These are phyloP conservation scores for Kuraishia capsulata DNA, from an alignment of 805 yeast genomes.

Conservation along the genomic window DNA sequence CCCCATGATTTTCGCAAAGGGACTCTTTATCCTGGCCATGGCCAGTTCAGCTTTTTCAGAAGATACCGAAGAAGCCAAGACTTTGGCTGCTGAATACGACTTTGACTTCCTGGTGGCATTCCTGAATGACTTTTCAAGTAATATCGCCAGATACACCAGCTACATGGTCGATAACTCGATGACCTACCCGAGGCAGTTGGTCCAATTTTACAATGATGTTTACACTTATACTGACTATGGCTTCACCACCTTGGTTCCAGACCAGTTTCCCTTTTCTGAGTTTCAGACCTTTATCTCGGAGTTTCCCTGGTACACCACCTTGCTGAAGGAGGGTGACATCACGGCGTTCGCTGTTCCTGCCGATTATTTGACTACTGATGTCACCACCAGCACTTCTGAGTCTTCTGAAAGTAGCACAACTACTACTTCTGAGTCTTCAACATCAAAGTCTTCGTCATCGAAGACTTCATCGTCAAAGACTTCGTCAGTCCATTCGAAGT, in stretches of 20 bases:
- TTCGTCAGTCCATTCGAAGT: background rate
- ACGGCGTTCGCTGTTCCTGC: slow-evolving; percentile 18
- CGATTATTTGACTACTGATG: slow-evolving; percentile 11
- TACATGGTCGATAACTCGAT: slow-evolving; percentile 21
- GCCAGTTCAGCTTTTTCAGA: too few relatives aligned
- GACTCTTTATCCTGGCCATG: too few relatives aligned
- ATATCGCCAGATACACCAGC: slow-evolving; percentile 21
- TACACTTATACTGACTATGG: slow-evolving; percentile 7
- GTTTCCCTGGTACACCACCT: slow-evolving; percentile 24
- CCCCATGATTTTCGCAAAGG: too few relatives aligned
- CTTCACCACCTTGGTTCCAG: slow-evolving; percentile 15
- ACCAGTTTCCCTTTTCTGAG: slow-evolving; percentile 21
- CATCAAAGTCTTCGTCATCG: background rate
- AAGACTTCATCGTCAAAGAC: background rate
- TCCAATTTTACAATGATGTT: slow-evolving; percentile 19
- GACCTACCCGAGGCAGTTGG: slow-evolving; percentile 17
- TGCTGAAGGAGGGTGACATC: slow-evolving; percentile 14
- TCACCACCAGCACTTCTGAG: background rate
- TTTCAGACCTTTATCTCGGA: slow-evolving; percentile 20
- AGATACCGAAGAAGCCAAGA: slow-evolving; percentile 15
- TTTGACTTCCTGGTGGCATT: slow-evolving; percentile 20
- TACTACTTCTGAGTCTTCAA: background rate
- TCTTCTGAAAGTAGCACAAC: background rate
- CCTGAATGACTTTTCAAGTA: slow-evolving; percentile 19
- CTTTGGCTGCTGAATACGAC: slow-evolving; percentile 23